phyloP scores from a whole-genome alignment of 495 filamentous ascomycete species.

The Annulohypoxylon stygium region DNA sequence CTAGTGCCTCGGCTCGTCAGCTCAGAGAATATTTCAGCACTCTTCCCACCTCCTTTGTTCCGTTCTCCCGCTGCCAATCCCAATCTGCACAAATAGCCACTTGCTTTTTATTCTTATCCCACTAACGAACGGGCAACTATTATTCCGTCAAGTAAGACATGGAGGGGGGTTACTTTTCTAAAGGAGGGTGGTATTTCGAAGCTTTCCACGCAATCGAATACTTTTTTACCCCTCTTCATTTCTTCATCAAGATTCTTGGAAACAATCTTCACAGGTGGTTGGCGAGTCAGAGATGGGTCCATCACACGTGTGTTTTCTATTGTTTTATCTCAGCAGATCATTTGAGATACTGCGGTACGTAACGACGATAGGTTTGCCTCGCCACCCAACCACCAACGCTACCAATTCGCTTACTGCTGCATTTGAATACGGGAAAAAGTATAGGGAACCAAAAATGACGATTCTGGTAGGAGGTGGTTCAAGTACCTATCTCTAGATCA shows the following conservation, averaged over 20 bases:
- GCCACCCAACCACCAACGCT: neutral
- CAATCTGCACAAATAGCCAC: constrained; percentile 3
- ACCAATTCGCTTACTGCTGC: constrained; percentile 14
- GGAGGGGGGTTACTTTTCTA: constrained; percentile 12
- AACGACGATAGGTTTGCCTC: constrained; percentile 18
- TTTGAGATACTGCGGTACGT: neutral
- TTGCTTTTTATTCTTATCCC: neutral
- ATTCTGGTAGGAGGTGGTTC: constrained; percentile 18
- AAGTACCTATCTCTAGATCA: neutral
- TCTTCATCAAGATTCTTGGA: neutral
- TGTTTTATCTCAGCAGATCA: neutral
- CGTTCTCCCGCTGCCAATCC: neutral
- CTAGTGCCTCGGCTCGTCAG: neutral
- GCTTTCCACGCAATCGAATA: constrained; percentile 20
- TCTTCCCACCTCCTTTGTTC: neutral
- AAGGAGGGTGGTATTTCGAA: constrained; percentile 35
- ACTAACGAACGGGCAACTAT: constrained; percentile 3
- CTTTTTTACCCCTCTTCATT: constrained; percentile 25
- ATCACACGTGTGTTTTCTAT: constrained; percentile 1
- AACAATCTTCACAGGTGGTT: neutral
- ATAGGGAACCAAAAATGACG: constrained; percentile 18
- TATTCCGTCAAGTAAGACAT: constrained; percentile 23
- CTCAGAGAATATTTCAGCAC: neutral
- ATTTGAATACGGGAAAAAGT: neutral
- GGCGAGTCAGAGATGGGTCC: constrained; percentile 10